Evolutionary conservation across 495 filamentous ascomycete genomes (phyloP), one percentile per base, ranked within the genome.

Genomic region (Aspergillus saccharolyticus): DNA sequence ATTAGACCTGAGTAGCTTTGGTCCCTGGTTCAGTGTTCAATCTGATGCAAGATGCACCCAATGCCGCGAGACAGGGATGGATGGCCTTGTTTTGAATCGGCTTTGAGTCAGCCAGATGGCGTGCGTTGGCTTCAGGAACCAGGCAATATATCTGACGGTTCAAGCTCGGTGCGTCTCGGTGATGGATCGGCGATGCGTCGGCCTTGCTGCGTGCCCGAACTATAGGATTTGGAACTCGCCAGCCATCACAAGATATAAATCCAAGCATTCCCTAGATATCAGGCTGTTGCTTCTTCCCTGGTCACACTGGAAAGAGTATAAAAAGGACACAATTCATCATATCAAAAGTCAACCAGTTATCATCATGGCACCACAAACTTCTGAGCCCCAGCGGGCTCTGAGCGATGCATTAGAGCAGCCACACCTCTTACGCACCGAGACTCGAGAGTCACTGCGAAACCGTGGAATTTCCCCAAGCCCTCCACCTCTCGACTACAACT

Each of bases 401-500:
- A 39, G 33, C 33, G 14, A 39, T 39, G 33, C 47, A 16, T 17
- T 14, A n/a, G 14, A 50, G 9, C 20, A 28, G 15, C 47, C 47
- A 21, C 30, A 24, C 18, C 53, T 55, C 4, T 9, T 30, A 4
- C 46, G 58, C 17, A 55, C 52, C 30, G 65, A 72, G 57, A 70
- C 69, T 7, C 46, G 54, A 56, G 62, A 65, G 46, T 62, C 30
- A 18, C 62, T 68, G 16, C 56, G 53, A 51, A 47, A 62, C 20
- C 44, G 25, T 0, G 65, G 66, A 6, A 61, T 71, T 10, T 50
- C 67, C 39, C 63, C 65, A 20, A 60, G 16, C 10, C 53, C 67
- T 4, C 60, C 62, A 12, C 58, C 58, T 10, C 12, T 66, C 7
- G 67, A 70, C 22, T 60, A 58, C 60, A 70, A 70, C 44, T 70